Percentiles rank a stretch among this genome's conserved stretches.
phyloP scores from a whole-genome alignment of 2,329 filamentous ascomycete species.

The Dactylella cylindrospora region DNA sequence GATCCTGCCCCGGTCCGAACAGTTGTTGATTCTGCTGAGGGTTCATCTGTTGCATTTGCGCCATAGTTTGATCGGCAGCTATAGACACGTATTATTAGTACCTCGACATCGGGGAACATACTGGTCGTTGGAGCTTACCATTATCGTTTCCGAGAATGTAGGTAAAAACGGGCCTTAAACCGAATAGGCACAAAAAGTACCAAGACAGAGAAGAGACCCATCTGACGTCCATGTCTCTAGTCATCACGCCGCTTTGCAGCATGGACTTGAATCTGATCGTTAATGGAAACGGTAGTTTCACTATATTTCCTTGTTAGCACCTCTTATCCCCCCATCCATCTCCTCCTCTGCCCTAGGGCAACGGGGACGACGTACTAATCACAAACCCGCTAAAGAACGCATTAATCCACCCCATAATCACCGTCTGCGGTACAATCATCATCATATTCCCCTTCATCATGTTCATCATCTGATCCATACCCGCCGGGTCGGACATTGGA shows the following conservation, averaged over 20 bases:
- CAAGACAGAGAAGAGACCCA: slow-evolving; percentile 99
- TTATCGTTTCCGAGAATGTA: slow-evolving; percentile 96
- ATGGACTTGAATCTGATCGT: slow-evolving; percentile 99
- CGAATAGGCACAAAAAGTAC: slow-evolving; percentile 98
- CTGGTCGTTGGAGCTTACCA: slow-evolving; percentile 60
- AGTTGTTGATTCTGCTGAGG: slow-evolving; percentile 65
- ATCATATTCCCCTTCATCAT: slow-evolving; percentile 99
- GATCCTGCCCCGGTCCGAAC: slow-evolving; percentile 90
- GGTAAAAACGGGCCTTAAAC: slow-evolving; percentile 93
- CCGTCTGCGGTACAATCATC: slow-evolving; percentile 97
- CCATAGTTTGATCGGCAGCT: slow-evolving; percentile 89
- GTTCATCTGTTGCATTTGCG: slow-evolving; percentile 76
- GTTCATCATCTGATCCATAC: slow-evolving; percentile 99
- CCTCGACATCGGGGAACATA: slow-evolving; percentile 7
- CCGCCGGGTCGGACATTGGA: slow-evolving; percentile 89
- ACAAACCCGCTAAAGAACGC: slow-evolving; percentile 98
- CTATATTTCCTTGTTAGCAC: slow-evolving; percentile 53
- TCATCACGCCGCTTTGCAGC: slow-evolving; percentile 95
- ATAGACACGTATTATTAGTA: slow-evolving; percentile 43
- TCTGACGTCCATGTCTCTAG: slow-evolving; percentile 90
- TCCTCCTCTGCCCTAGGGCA: background rate
- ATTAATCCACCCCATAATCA: slow-evolving; percentile 99
- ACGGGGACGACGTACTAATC: slow-evolving; percentile 67
- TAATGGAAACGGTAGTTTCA: slow-evolving; percentile 95
- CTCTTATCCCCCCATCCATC: background rate